Conservation (phyloP, 129 eudicot genomes). For the Tagetes patula region DNA sequence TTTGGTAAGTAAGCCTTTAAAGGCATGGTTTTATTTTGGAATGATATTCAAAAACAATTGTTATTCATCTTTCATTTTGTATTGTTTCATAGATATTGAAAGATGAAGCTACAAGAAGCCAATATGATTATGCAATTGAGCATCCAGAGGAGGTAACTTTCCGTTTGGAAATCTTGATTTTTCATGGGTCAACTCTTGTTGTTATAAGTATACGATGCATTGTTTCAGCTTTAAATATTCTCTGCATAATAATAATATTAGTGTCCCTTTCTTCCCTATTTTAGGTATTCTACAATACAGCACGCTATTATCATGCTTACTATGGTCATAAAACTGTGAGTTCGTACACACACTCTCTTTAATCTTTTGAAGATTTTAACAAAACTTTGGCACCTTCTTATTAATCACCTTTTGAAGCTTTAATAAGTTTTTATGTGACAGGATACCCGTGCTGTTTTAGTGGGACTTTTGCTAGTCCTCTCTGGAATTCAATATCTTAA, state of each 20-base stretch:
- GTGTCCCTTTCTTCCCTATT: not conserved
- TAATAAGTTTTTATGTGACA: constrained; percentile 28
- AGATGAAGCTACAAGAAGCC: constrained; percentile 87
- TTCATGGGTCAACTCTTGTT: not conserved
- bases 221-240: not conserved
- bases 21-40: too few species aligned
- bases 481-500: constrained; percentile 88
- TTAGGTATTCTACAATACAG: constrained; percentile 84
- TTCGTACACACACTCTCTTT: not conserved
- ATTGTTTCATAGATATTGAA: constrained; percentile 61
- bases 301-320: constrained; percentile 90
- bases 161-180: not conserved
- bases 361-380: constrained; percentile 8
- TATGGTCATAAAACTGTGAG: constrained; percentile 93
- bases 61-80: too few species aligned
- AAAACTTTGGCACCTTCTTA: constrained; percentile 1
- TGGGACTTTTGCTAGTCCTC: constrained; percentile 84
- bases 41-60: too few species aligned
- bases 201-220: not conserved
- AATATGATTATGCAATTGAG: constrained; percentile 96
- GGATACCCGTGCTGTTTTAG: constrained; percentile 96
- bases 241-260: not conserved
- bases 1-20: too few species aligned
- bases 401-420: not conserved
- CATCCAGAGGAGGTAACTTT: constrained; percentile 91